Evolutionary conservation across 768 basidiomycete species (phyloP), one percentile per base, ranked within the genome.

Genomic region (Lentinula aciculospora): DNA sequence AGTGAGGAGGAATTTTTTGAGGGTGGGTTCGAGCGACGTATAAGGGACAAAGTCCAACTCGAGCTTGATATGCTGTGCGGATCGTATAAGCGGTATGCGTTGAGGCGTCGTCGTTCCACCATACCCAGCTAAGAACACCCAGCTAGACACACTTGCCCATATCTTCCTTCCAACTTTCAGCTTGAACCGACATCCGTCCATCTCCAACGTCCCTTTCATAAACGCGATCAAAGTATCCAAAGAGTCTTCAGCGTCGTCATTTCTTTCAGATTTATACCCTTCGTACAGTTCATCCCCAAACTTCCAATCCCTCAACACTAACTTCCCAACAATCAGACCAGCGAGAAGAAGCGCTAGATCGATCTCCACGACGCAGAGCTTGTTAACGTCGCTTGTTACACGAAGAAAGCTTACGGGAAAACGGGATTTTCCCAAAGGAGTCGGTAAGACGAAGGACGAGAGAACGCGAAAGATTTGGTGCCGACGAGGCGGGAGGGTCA

Each of bases 1-100:
- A 15, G 61, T 44, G 6, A 62, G 56, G 28, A 66, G 31, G 31
- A 51, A 59, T 19, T 56, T 48, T 21, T 68, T 64, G 47, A 76
- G 64, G 55, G 60, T 58, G 3, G 51, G 1, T 42, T 67, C 66
- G 40, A 70, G 51, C 42, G 54, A 57, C 21, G 57, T 48, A 47
- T 32, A 61, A 27, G 54, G 59, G 39, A 50, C 58, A 42, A 57
- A 53, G 46, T 62, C 60, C 28, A 65, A 59, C 29, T 61, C 50
- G 27, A 64, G 55, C 31, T 25, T 42, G 37, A 29, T 15, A 31
- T 28, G 17, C 27, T 15, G 46, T 28, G 4, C 7, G n/a, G 21
- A 47, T n/a, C 28, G 46, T 31, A 15, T 7, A 12, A 21, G 19
- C n/a, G 40, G 40, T 42, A 19, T 10, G 19, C 6, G 19, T n/a